phyloP scores from a whole-genome alignment of 106 monocot genomes.

The Xerophyta viscosa region DNA sequence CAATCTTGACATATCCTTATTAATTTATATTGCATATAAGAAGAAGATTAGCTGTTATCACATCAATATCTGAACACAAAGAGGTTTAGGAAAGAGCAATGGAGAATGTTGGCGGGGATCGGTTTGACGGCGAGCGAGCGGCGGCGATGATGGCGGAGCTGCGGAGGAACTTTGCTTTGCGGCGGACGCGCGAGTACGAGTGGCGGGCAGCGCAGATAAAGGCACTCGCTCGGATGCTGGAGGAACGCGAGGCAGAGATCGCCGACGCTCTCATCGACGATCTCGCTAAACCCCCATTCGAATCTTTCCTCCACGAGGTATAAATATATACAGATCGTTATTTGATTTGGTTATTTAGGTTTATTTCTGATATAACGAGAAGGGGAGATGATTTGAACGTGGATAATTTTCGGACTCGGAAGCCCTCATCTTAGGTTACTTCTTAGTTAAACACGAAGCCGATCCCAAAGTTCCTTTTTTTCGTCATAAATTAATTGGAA shows the following conservation, averaged over 20 bases:
- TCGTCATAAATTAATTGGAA: no score
- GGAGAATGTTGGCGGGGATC: background rate
- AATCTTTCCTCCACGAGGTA: slow-evolving; percentile 60
- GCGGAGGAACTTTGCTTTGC: slow-evolving; percentile 26
- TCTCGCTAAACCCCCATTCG: slow-evolving; percentile 48
- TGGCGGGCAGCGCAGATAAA: slow-evolving; percentile 52
- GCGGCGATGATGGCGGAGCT: slow-evolving; percentile 28
- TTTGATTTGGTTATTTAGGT: no score
- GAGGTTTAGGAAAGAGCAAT: background rate
- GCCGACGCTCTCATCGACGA: slow-evolving; percentile 37
- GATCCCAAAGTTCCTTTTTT: no score
- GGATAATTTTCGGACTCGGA: no score
- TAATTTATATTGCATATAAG: no score
- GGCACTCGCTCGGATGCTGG: slow-evolving; percentile 29
- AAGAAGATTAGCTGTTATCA: background rate
- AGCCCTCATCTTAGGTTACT: no score
- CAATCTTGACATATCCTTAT: no score
- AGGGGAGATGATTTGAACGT: no score
- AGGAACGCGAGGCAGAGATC: slow-evolving; percentile 52
- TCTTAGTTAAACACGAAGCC: no score
- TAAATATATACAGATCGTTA: no score
- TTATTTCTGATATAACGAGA: no score
- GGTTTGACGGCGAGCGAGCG: slow-evolving; percentile 12
- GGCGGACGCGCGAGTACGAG: slow-evolving; percentile 45
- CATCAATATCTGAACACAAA: background rate